Evolutionary conservation across 2,329 filamentous ascomycete species (phyloP), one percentile per base, ranked within the genome.

Genomic region (Colletotrichum simmondsii): DNA sequence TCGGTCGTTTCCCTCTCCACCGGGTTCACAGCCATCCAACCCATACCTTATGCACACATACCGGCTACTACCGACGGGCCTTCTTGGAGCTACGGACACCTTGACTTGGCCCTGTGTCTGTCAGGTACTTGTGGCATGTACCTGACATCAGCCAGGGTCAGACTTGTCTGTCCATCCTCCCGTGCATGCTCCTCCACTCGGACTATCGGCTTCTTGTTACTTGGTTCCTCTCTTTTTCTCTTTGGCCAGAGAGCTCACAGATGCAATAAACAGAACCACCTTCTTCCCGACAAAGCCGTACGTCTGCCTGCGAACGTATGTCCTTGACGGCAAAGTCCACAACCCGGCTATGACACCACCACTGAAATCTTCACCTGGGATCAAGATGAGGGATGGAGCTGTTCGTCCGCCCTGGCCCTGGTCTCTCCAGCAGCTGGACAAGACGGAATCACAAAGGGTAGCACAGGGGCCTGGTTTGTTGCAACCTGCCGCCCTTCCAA

Each of bases 301-400:
- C 22, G 14, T 19, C 14, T 42, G 52, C 32, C 54, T 65, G 24
- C 53, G 35, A 68, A 16, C 37, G 28, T 26, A 24, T 26, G 16
- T 49, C 3, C 52, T 37, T n/a, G 14, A 37, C 22, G n/a, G 22
- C 28, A 54, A 56, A 12, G 8, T 53, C 32, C 30, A 24, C 46
- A 24, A 28, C 19, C 46, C 16, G 35, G 14, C 28, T 56, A 65
- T 28, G 49, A 35, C 46, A 70, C 30, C 32, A 5, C 28, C 49
- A 19, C 26, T 19, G 14, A 42, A 8, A 42, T 65, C n/a, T n/a
- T 37, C 30, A 53, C 49, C 22, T 22, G 28, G 35, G 54, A 64
- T 54, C 69, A 72, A 69, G 30, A 68, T 69, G 54, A 65, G 37
- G 32, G 42, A 72, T 72, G 59, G 70, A 60, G 66, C 66, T 60